Percentiles rank a stretch among this genome's conserved stretches.
phyloP scores from a whole-genome alignment of 1,139 yeast species.

The Blastobotrys malaysiensis region DNA sequence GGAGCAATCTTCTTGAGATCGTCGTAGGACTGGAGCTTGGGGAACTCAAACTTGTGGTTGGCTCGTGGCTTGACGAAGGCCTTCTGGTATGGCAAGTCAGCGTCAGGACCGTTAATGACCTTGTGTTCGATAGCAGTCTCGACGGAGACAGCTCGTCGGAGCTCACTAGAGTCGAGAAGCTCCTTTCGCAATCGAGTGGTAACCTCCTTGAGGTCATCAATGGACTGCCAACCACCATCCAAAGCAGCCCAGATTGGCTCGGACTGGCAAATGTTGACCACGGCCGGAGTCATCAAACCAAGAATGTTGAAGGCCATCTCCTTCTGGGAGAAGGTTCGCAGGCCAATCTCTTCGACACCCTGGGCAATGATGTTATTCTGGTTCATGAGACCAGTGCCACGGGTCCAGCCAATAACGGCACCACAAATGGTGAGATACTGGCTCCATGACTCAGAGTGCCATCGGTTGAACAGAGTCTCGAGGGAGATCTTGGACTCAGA shows the following conservation, averaged over 20 bases:
- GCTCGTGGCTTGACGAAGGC: constrained; percentile 85
- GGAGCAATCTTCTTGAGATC: constrained; percentile 62
- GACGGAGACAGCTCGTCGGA: constrained; percentile 91
- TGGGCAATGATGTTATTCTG: constrained; percentile 96
- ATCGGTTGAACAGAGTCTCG: constrained; percentile 95
- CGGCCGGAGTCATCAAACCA: constrained; percentile 85
- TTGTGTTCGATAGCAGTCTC: constrained; percentile 92
- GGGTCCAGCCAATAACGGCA: constrained; percentile 98
- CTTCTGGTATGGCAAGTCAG: constrained; percentile 78
- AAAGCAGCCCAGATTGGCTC: constrained; percentile 96
- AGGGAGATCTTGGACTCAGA: constrained; percentile 93
- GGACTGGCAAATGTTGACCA: constrained; percentile 83
- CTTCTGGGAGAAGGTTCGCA: constrained; percentile 95
- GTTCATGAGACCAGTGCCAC: constrained; percentile 99
- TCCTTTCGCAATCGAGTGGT: constrained; percentile 78
- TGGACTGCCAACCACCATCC: constrained; percentile 96
- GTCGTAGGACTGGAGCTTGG: constrained; percentile 69
- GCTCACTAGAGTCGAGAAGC: constrained; percentile 77
- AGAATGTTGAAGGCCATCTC: constrained; percentile 98
- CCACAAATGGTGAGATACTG: constrained; percentile 93
- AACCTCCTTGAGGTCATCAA: constrained; percentile 86
- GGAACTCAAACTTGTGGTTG: constrained; percentile 91
- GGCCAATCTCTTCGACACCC: constrained; percentile 93
- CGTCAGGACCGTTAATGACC: constrained; percentile 83
- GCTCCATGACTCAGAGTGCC: constrained; percentile 98